Percentiles rank a stretch among this genome's conserved stretches.
phyloP scores from a whole-genome alignment of 108 stramenopile genomes.

The Schizochytrium sp. region DNA sequence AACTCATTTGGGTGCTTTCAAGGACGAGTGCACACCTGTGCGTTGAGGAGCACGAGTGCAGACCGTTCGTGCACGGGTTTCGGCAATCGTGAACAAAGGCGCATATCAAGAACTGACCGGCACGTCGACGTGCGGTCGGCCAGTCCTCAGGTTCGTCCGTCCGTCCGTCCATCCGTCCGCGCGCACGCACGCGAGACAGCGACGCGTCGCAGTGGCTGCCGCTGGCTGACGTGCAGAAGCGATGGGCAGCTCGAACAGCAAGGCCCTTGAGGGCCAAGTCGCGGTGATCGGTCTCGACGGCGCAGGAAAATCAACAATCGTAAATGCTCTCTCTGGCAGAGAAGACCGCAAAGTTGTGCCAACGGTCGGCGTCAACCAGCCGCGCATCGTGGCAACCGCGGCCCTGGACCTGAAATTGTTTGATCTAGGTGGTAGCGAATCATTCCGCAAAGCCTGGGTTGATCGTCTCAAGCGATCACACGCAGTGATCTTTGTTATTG shows the following conservation, averaged over 20 bases:
- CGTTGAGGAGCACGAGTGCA: no score
- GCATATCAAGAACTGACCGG: no score
- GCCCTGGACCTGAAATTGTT: background rate
- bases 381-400: background rate
- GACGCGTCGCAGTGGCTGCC: no score
- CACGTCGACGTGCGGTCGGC: no score
- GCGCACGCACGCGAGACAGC: no score
- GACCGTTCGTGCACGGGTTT: no score
- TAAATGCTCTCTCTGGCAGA: background rate
- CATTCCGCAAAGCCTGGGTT: background rate
- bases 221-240: no score
- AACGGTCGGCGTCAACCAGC: background rate
- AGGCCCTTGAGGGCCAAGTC: background rate
- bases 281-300: background rate
- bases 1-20: no score
- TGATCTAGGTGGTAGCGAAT: background rate
- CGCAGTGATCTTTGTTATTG: background rate
- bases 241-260: background rate
- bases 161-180: no score
- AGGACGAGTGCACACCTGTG: no score
- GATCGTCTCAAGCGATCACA: background rate
- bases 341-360: background rate
- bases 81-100: no score
- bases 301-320: background rate
- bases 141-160: no score